These are phyloP conservation scores for Phytophthora melonis DNA, from an alignment of 352 stramenopile genomes.

Conservation along the genomic window DNA sequence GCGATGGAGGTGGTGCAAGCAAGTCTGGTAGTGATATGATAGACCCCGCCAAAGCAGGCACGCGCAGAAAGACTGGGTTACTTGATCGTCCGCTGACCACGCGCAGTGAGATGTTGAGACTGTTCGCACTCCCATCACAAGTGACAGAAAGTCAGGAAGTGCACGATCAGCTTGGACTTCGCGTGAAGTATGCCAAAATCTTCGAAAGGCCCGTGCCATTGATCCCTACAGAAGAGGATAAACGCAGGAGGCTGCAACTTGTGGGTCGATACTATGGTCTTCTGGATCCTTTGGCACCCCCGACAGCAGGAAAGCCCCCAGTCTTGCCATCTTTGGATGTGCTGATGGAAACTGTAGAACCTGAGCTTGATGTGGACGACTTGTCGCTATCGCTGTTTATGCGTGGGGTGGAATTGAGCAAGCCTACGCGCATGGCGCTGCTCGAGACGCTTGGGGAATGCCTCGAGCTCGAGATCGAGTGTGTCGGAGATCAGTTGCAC, in stretches of 20 bases:
- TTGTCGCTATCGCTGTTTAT: constrained; percentile 69
- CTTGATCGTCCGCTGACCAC: constrained; percentile 47
- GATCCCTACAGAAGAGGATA: constrained; percentile 55
- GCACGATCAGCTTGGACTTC: constrained; percentile 48
- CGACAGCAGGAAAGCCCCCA: constrained; percentile 12
- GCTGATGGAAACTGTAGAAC: constrained; percentile 70
- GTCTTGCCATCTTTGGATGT: constrained; percentile 37
- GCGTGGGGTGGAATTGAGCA: constrained; percentile 65
- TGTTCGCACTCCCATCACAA: constrained; percentile 58
- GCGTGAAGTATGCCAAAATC: constrained; percentile 57
- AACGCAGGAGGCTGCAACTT: constrained; percentile 46
- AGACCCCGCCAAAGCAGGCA: not conserved
- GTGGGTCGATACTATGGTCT: constrained; percentile 72
- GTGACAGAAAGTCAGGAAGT: constrained; percentile 38
- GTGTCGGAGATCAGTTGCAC: constrained; percentile 69
- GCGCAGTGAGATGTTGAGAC: constrained; percentile 74
- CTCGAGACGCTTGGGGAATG: constrained; percentile 67
- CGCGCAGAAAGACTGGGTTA: constrained; percentile 3
- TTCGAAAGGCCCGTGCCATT: constrained; percentile 57
- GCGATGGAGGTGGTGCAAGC: constrained; percentile 3
- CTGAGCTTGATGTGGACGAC: constrained; percentile 72
- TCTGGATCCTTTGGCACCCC: constrained; percentile 25
- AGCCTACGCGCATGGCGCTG: constrained; percentile 65
- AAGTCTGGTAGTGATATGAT: not conserved
- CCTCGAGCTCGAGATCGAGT: constrained; percentile 74